Evolutionary conservation across 1,139 yeast species (phyloP), one percentile per base, ranked within the genome.

Genomic region (Eremothecium cymbalariae): DNA sequence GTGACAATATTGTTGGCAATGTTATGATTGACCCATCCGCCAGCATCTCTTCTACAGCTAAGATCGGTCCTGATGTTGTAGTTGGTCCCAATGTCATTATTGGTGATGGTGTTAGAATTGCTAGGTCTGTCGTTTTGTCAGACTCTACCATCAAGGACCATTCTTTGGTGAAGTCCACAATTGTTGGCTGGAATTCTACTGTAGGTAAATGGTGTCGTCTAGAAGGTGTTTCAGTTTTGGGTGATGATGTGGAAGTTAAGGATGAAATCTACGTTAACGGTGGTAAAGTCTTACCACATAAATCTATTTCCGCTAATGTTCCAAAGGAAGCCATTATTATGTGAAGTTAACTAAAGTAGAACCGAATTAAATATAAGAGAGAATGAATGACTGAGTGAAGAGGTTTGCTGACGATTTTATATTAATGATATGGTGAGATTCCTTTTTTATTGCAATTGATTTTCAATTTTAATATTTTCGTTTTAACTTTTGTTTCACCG

Each of bases 201-300:
- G 88, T 93, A 55, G 99, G 99, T 63, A 79, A 78, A 65, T 90
- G 99, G 99, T 95, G 97, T 47, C 86, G 99, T 73, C 78, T 94
- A 49, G 98, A 90, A 68, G 95, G 95, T 68, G 84, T 79, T 54
- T 84, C 97, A 45, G 98, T 93, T 42, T 77, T 93, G 58, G 99
- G 98, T 68, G 99, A 93, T 65, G 99, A 93, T 52, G 99, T 93
- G 51, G 94, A 88, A 63, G 84, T 93, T 61, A 86, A 88, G 72
- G 96, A 93, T 63, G 99, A 90, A 72, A 75, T 93, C 60, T 93
- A 93, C 74, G 95, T 93, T 54, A 90, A 90, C 65, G 98, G 98
- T 65, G 98, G 97, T 65, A 88, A 93, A 65, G 96, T 93, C 50
- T 77, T 93, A 63, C 99, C 99, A 50, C 98, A 93, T 76, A 93